Conservation (phyloP, 495 filamentous ascomycete genomes). For the Pseudomonodictys pantanalensis region DNA sequence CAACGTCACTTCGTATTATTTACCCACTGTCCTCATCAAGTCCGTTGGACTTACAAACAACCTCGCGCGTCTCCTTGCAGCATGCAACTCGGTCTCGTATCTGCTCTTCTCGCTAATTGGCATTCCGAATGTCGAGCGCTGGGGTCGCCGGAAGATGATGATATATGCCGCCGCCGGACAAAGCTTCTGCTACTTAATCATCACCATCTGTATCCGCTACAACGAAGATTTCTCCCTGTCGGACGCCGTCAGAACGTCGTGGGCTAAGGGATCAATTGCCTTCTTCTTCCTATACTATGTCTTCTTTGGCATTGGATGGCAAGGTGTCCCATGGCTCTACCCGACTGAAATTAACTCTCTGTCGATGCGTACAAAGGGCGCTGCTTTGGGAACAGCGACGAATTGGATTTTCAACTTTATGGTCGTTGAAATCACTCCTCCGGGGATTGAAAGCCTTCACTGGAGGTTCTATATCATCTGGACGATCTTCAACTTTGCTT, state of each 20-base stretch:
- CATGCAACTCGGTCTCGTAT: slow-evolving; percentile 52
- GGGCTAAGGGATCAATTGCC: slow-evolving; percentile 42
- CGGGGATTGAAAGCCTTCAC: slow-evolving; percentile 55
- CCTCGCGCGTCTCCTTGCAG: slow-evolving; percentile 51
- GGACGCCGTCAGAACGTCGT: slow-evolving; percentile 22
- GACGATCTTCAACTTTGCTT: slow-evolving; percentile 55
- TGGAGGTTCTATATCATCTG: slow-evolving; percentile 69
- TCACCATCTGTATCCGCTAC: slow-evolving; percentile 54
- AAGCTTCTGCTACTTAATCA: slow-evolving; percentile 53
- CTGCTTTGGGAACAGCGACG: slow-evolving; percentile 56
- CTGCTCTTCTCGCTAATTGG: slow-evolving; percentile 49
- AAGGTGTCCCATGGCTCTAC: slow-evolving; percentile 47
- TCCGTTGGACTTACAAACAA: slow-evolving; percentile 49
- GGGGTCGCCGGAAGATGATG: slow-evolving; percentile 54
- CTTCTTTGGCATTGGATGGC: slow-evolving; percentile 39
- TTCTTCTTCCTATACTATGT: slow-evolving; percentile 43
- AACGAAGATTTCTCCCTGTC: slow-evolving; percentile 38
- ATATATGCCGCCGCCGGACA: slow-evolving; percentile 51
- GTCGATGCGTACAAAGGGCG: slow-evolving; percentile 55
- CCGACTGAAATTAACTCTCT: slow-evolving; percentile 62
- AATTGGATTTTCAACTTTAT: slow-evolving; percentile 61
- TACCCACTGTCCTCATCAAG: slow-evolving; percentile 51
- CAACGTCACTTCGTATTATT: slow-evolving; percentile 45
- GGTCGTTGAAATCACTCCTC: slow-evolving; percentile 62
- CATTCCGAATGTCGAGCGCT: slow-evolving; percentile 50